phyloP scores from a whole-genome alignment of 257 asterid species.

The Paulownia fortunei region DNA sequence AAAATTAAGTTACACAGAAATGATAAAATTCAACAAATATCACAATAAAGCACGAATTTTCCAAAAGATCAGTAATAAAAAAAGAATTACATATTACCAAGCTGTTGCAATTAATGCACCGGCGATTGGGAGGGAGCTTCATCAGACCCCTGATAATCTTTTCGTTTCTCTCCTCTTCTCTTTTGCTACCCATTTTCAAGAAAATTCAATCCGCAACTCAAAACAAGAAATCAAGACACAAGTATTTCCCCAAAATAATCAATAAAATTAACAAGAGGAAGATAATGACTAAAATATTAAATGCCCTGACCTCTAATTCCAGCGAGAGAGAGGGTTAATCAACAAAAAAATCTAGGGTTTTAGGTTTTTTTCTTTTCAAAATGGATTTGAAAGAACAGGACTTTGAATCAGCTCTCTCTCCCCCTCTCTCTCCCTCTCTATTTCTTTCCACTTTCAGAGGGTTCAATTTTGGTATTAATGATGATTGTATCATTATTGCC shows the following conservation, averaged over 20 bases:
- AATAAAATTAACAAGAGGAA: neutral
- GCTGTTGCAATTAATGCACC: constrained; percentile 92
- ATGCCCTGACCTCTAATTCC: neutral
- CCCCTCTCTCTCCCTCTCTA: constrained; percentile 1
- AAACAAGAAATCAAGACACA: constrained; percentile 21
- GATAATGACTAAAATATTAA: neutral
- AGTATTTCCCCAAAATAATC: constrained; percentile 1
- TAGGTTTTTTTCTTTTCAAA: constrained; percentile 16
- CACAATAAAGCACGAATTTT: neutral
- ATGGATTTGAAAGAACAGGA: constrained; percentile 36
- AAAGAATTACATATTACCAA: constrained; percentile 52
- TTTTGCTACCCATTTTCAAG: constrained; percentile 62
- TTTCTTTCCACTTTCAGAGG: constrained; percentile 27
- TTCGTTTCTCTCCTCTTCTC: constrained; percentile 81
- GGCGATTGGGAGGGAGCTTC: constrained; percentile 95
- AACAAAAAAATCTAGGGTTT: constrained; percentile 40
- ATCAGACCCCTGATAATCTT: constrained; percentile 85
- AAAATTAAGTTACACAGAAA: neutral
- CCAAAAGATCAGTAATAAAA: neutral
- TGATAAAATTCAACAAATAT: constrained; percentile 7
- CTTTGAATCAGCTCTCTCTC: constrained; percentile 31
- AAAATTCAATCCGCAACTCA: constrained; percentile 26
- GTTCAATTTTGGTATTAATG: constrained; percentile 25
- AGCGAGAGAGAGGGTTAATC: constrained; percentile 28
- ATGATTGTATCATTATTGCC: constrained; percentile 33